Evolutionary conservation across 176 grass and related monocot genomes (phyloP), one percentile per base, ranked within the genome.

Genomic region (Eleusine indica): DNA sequence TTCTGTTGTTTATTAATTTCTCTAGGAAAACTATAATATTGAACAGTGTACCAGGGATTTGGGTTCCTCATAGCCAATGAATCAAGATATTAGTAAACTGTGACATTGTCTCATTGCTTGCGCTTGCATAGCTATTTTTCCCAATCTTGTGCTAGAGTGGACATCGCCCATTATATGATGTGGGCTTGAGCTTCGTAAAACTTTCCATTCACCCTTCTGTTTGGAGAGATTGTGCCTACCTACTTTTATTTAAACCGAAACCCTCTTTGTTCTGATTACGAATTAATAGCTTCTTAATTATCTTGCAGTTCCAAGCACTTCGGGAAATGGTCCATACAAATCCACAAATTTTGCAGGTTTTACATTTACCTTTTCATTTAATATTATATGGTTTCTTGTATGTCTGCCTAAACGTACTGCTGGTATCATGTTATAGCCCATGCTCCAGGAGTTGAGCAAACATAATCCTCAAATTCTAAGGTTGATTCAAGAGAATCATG

Each of bases 331-430:
- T 97, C 78, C 92, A 97, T 82, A 87, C 91, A 87, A 98, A 95
- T 85, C 96, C 96, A 81, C 89, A 98, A 83, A 98, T 98, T 71
- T 84, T 95, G 76, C 96, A 96, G 96, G 96, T 98, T 56, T 73
- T 71, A 4, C 66, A 73, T 65, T 83, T 65, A 83, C 13, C 35
- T 29, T 17, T 80, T 73, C 84, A 37, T 74, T 74, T 64, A 30
- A 16, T 40, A 58, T 81, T 81, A 47, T 54, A 70, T 78, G 43
- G 6, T 40, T 85, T 82, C 40, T 22, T 74, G 17, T 46, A 11
- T 82, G 38, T 63, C 51, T 74, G 22, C 15, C 61, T 88, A 19
- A 83, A 42, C 41, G 41, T 78, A 66, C 10, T 85, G 40, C 47
- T 86, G 30, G 54, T 92, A 76, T 78, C 10, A 60, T 83, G 12